Base-by-base conservation (phyloP, 1,284 basidiomycete genomes). In the Apiotrichum akiyoshidainum region DNA sequence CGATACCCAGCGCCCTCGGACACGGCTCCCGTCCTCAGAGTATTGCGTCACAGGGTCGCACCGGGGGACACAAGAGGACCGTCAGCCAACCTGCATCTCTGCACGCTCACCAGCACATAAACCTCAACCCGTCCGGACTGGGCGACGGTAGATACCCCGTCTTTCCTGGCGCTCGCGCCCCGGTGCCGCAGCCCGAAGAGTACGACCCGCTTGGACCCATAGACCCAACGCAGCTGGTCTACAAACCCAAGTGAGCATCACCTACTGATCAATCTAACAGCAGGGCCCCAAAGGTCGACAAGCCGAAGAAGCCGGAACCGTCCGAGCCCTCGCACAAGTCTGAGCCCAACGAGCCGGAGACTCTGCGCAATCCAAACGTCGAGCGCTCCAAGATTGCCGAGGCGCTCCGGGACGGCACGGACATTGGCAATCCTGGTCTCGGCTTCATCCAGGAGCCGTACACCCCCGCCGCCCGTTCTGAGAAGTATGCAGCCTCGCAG, bases 131-230 rank as follows among this genome's bases (percentile, higher is more conserved):
- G 37, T 26, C 16, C 10, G 35, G 47, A 35, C 11, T 66, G 4
- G 26, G 26, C 58, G 69, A 68, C 0, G 69, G 71, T 55, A 42
- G 70, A 46, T 75, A 75, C 58, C 73, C 73, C 13, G 57, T 42
- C 54, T 49, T 73, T 31, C 48, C 35, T 5, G 19, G 42, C 42
- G 19, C 17, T 7, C 33, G 46, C 10, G 26, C 26, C 26, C n/a
- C 46, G 7, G 5, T 33, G 31, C n/a, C 26, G 12, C 33, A 34
- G 14, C 35, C 35, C n/a, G 37, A 40, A 12, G 48, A 11, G 21
- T 37, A 39, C 11, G 46, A 47, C 31, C 31, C 31, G 1, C 19
- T 50, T 13, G 48, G 21, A 19, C 34, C 34, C 10, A 50, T 50
- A 8, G 48, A 50, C 17, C 48, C 48, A 2, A 17, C 48, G 10